Base-by-base conservation (phyloP, 371 early-diverging fungal species). In the Umbelopsis sp. region DNA sequence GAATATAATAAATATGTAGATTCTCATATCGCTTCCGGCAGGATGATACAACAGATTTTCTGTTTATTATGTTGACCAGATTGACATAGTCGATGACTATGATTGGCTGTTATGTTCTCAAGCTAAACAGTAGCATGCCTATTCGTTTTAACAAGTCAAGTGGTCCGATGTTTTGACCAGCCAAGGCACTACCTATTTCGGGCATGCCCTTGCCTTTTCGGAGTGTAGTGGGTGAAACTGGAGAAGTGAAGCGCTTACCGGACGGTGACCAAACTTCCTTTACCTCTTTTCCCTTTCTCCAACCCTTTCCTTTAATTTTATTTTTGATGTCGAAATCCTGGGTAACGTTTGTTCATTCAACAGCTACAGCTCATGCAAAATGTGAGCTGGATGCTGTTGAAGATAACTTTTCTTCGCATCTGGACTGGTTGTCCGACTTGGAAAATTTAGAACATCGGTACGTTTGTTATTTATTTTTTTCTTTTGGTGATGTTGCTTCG, bases 111-210 rank as follows among this genome's bases (percentile, higher is more conserved):
- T 41, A 12, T 41, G 41, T 41, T 41, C 29, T 29, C 41, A 41
- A 41, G 4, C 48, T 48, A 48, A 48, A 7, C 4, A 4, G 1
- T 29, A 45, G 45, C 14, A 45, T 20, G 48, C 48, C 20, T 16
- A 12, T 48, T 5, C 20, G 48, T 48, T 41, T 22, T 22, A 22
- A 22, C 48, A 46, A 48, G 16, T 24, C 35, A 57, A 35, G 57
- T 57, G 57, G 57, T 57, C 57, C 57, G 57, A 57, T 57, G 57
- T 57, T 57, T 57, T 57, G 35, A 35, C 4, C 35, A 57, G 35
- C 29, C 18, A 29, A 35, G 29, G 35, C 35, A 35, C 57, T 16
- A 35, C 57, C 57, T 35, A 57, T 35, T 57, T 57, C 57, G 57
- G 57, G 57, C 25, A 57, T 57, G 9, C 32, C 12, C 22, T 57